A percentile compares a stretch with the other conserved stretches of the same genome.
Evolutionary conservation across 78 protist genomes (phyloP).

Genomic region (Trichosphaerium sp.): DNA sequence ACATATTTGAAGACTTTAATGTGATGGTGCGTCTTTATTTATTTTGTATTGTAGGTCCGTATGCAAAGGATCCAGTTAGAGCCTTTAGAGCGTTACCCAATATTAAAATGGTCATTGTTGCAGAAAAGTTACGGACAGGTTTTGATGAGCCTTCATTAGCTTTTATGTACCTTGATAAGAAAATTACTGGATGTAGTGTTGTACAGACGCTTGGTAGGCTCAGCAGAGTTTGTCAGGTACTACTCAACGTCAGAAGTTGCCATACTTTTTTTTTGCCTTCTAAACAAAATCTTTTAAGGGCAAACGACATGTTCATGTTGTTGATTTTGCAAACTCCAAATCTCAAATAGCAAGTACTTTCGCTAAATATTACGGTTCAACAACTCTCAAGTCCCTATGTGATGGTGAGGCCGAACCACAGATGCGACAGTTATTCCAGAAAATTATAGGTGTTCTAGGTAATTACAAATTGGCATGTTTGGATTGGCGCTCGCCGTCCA

Average conservation of each 20-base stretch:
- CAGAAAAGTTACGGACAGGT: constrained; percentile 44
- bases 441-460: too few species aligned
- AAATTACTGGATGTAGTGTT: constrained; percentile 26
- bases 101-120: constrained; percentile 27
- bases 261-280: too few species aligned
- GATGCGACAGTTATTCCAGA: too few species aligned
- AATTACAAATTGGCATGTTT: too few species aligned
- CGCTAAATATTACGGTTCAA: constrained; percentile 3
- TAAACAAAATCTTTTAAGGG: too few species aligned
- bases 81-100: constrained; percentile 6
- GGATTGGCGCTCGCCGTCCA: too few species aligned
- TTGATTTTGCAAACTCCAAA: constrained; percentile 20
- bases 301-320: too few species aligned
- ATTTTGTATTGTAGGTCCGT: too few species aligned
- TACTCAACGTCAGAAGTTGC: constrained; percentile 4
- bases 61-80: too few species aligned
- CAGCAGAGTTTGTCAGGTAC: constrained; percentile 35
- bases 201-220: constrained; percentile 34
- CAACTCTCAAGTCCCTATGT: constrained; percentile 9
- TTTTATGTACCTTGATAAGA: constrained; percentile 37
- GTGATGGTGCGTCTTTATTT: too few species aligned
- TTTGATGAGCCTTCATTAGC: constrained; percentile 37
- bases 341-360: constrained; percentile 3
- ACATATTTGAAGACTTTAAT: too few species aligned
- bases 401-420: too few species aligned